Evolutionary conservation across 176 grass and related monocot genomes (phyloP), one percentile per base, ranked within the genome.

Genomic region (Juncus inflexus): DNA sequence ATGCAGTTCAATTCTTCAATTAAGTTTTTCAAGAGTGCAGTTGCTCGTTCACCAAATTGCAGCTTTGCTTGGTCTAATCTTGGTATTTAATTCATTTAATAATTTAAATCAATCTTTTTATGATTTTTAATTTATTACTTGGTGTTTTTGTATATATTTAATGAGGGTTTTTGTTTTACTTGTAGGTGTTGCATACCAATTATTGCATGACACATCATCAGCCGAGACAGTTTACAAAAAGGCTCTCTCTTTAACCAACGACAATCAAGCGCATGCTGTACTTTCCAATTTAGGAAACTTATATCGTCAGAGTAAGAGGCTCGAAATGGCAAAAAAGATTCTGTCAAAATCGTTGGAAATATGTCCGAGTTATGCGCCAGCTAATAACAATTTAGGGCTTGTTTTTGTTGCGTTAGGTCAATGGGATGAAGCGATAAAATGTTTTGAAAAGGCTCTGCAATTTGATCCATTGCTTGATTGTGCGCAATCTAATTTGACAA

Each of bases 1-100:
- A 84, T 84, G 76, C 82, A 77, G 66, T 97, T 91, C 67, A 89
- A 77, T 47, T 66, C 75, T 50, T 97, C 94, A 47, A 84, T 97
- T 55, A 91, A 86, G 72, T 91, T 86, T 64, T 81, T 97, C 47
- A 97, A 97, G 66, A 86, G 87, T 79, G 82, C 87, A 35, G 53
- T 99, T 67, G 88, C 87, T 47, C 88, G 88, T 52, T 89, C 70
- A 5, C 74, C 53, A 19, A 85, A 92, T 55, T 99, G 94, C 83
- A 82, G 88, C 50, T 99, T 83, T 71, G 80, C 85, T 68, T 99
- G 94, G 94, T 92, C 94, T 16, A 99, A 99, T 86, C 94, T 99
- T 69, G 94, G 94, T 99, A 86, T 84, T 47, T 47, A 47, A 47
- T 47, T 47, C 43, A 28, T 28, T 28, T 28, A 28, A 28, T 28